Conservation (phyloP, 345 rosid species). For the Barbarea vulgaris region DNA sequence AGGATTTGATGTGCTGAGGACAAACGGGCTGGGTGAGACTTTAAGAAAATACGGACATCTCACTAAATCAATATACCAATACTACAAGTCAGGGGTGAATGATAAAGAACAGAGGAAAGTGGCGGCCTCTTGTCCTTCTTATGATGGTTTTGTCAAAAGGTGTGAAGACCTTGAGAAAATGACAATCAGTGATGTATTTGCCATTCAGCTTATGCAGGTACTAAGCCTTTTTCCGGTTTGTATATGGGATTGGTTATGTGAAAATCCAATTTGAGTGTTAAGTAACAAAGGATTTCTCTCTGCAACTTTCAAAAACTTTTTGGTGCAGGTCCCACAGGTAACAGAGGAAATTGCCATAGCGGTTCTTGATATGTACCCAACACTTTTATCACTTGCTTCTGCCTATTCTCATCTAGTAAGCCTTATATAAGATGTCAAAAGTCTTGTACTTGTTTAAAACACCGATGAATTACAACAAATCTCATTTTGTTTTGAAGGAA, state of each 20-base stretch:
- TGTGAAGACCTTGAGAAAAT: conserved; percentile 79
- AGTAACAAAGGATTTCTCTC: background rate
- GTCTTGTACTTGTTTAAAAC: background rate
- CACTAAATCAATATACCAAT: conserved; percentile 67
- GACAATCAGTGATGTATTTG: conserved; percentile 89
- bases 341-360: conserved; percentile 78
- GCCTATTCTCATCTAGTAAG: conserved; percentile 89
- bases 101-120: conserved; percentile 44
- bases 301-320: background rate
- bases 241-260: background rate
- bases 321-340: conserved; percentile 76
- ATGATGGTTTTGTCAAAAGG: conserved; percentile 60
- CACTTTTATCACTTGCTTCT: conserved; percentile 72
- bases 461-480: too few species aligned
- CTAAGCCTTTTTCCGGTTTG: background rate
- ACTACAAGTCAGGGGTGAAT: conserved; percentile 48
- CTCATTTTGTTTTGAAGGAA: conserved; percentile 18
- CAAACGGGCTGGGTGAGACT: conserved; percentile 68
- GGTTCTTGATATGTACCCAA: conserved; percentile 80
- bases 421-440: conserved; percentile 10
- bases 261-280: background rate
- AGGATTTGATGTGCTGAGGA: conserved; percentile 88
- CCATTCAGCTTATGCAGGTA: conserved; percentile 97
- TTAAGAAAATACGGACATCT: conserved; percentile 76
- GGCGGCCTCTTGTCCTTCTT: conserved; percentile 51